These are phyloP conservation scores for Neocucurbitaria cava DNA, from an alignment of 2,329 filamentous ascomycete species.

Conservation along the genomic window DNA sequence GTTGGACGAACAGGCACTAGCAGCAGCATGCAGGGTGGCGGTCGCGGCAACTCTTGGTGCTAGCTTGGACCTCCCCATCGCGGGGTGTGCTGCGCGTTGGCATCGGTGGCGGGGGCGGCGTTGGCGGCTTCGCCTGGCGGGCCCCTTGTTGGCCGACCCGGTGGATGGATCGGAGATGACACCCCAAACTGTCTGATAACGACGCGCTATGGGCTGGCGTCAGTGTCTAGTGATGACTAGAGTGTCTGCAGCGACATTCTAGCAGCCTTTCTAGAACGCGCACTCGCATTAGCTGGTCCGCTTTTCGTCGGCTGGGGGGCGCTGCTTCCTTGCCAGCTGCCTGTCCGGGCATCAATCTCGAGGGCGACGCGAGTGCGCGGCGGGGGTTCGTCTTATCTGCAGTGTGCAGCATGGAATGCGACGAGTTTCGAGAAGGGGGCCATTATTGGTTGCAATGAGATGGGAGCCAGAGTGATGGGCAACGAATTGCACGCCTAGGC, in stretches of 20 bases:
- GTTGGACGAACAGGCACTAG: conserved; percentile 20
- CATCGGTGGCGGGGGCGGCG: conserved; percentile 21
- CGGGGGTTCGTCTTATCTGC: conserved; percentile 17
- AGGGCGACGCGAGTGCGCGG: not conserved
- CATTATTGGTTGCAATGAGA: not conserved
- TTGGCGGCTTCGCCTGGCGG: conserved; percentile 13
- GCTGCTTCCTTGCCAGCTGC: conserved; percentile 32
- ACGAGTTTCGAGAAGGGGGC: conserved; percentile 10
- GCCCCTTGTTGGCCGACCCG: conserved; percentile 15
- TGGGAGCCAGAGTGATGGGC: conserved; percentile 15
- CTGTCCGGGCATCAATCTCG: conserved; percentile 18
- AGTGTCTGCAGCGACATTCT: conserved; percentile 13
- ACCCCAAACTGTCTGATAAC: conserved; percentile 27
- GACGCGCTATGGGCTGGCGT: conserved; percentile 1
- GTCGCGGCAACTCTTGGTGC: conserved; percentile 17
- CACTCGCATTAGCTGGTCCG: conserved; percentile 17
- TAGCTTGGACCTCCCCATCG: conserved; percentile 36
- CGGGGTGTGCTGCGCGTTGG: conserved; percentile 18
- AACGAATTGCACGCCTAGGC: conserved; percentile 13
- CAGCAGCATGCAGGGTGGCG: conserved; percentile 18
- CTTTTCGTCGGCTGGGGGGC: conserved; percentile 10
- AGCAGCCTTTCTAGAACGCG: conserved; percentile 32
- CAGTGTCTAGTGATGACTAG: not conserved
- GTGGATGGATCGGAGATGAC: conserved; percentile 20
- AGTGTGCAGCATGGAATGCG: conserved; percentile 6